A percentile compares a stretch with the other conserved stretches of the same genome.
Conservation (phyloP, 352 stramenopile genomes). For the Phytophthora pini region DNA sequence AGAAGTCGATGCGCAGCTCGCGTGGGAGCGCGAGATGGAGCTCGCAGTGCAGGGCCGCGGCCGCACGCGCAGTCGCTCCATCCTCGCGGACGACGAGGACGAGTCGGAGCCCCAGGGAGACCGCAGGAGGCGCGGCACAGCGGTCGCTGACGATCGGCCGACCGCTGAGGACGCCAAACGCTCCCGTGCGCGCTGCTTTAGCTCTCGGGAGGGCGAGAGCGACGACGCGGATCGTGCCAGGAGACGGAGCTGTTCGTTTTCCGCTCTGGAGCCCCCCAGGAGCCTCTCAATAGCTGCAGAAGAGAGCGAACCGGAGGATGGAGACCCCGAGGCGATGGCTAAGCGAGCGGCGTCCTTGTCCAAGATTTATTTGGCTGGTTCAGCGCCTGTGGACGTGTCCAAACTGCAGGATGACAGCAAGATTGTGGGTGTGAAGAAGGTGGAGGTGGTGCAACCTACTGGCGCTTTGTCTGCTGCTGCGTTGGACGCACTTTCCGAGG, state of each 20-base stretch:
- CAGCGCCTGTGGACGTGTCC: slow-evolving; percentile 80
- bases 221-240: slow-evolving; percentile 25
- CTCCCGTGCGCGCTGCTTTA: slow-evolving; percentile 60
- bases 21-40: slow-evolving; percentile 88
- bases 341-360: slow-evolving; percentile 77
- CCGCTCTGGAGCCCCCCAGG: slow-evolving; percentile 38
- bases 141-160: slow-evolving; percentile 9
- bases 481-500: slow-evolving; percentile 80
- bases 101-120: not conserved
- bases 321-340: slow-evolving; percentile 58
- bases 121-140: not conserved
- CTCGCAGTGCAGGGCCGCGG: slow-evolving; percentile 71
- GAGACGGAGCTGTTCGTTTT: slow-evolving; percentile 76
- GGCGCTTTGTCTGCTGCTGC: slow-evolving; percentile 77
- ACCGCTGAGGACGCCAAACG: slow-evolving; percentile 23
- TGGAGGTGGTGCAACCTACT: slow-evolving; percentile 74
- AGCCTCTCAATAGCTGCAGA: slow-evolving; percentile 7
- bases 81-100: slow-evolving; percentile 64
- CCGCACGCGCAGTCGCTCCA: slow-evolving; percentile 80
- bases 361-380: slow-evolving; percentile 88
- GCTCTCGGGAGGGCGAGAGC: slow-evolving; percentile 30
- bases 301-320: slow-evolving; percentile 16
- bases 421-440: slow-evolving; percentile 78
- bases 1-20: slow-evolving; percentile 53
- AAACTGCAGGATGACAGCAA: slow-evolving; percentile 83